Evolutionary conservation across 2,329 filamentous ascomycete species (phyloP).

Genomic region (Stagonosporopsis vannaccii): DNA sequence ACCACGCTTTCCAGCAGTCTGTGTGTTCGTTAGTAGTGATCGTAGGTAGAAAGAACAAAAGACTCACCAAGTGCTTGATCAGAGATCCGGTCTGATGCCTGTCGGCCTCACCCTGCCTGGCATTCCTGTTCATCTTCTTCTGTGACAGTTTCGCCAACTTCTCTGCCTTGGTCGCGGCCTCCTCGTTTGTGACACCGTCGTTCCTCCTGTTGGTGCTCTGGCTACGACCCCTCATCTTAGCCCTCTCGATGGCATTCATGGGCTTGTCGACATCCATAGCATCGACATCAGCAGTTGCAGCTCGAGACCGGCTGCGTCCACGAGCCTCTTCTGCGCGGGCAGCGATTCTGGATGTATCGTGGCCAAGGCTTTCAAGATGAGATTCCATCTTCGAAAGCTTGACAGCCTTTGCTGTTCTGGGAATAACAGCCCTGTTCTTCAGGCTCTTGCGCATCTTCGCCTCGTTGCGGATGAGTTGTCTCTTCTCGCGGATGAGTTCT

Average conservation of each 20-base stretch:
- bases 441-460: slow-evolving; percentile 93
- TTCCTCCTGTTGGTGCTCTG: slow-evolving; percentile 73
- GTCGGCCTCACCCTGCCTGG: slow-evolving; percentile 95
- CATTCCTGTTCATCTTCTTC: slow-evolving; percentile 99
- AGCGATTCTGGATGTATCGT: slow-evolving; percentile 78
- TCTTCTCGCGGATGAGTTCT: slow-evolving; percentile 94
- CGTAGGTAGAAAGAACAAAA: neutral
- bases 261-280: slow-evolving; percentile 72
- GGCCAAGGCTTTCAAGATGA: slow-evolving; percentile 82
- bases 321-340: slow-evolving; percentile 76
- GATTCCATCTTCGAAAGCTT: slow-evolving; percentile 86
- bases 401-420: slow-evolving; percentile 80
- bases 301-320: slow-evolving; percentile 72
- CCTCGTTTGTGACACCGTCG: slow-evolving; percentile 76
- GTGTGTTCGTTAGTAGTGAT: slow-evolving; percentile 24
- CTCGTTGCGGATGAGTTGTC: slow-evolving; percentile 89
- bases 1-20: slow-evolving; percentile 90
- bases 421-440: slow-evolving; percentile 96
- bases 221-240: slow-evolving; percentile 74
- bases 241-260: slow-evolving; percentile 57
- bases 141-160: slow-evolving; percentile 87
- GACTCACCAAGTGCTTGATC: slow-evolving; percentile 87
- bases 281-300: slow-evolving; percentile 62
- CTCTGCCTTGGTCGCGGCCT: slow-evolving; percentile 78
- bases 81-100: slow-evolving; percentile 82